Evolutionary conservation across 345 rosid genomes (phyloP).

Genomic region (Clausena lansium): DNA sequence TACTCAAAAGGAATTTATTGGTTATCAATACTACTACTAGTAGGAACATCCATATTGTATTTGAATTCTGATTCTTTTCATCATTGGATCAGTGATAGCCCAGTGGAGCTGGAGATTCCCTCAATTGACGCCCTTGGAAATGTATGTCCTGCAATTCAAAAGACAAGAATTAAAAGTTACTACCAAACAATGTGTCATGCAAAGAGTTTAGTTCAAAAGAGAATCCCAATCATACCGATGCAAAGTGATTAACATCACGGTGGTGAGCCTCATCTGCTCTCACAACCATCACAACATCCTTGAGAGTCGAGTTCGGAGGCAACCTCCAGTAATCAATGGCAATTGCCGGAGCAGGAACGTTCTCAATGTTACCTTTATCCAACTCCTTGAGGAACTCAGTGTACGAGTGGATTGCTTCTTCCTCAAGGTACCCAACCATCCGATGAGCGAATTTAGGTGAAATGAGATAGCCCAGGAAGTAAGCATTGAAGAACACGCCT

Average conservation of each 20-base stretch:
- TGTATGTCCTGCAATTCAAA: constrained; percentile 56
- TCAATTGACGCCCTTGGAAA: constrained; percentile 60
- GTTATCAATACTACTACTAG: too few relatives aligned
- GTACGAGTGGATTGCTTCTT: constrained; percentile 82
- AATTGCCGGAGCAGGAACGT: constrained; percentile 80
- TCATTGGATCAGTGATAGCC: constrained; percentile 48
- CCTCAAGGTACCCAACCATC: constrained; percentile 78
- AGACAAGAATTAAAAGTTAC: neutral
- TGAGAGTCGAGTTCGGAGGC: constrained; percentile 52
- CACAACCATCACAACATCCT: constrained; percentile 65
- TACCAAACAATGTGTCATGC: too few relatives aligned
- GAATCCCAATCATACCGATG: constrained; percentile 45
- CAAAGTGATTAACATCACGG: constrained; percentile 82
- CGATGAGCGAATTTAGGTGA: constrained; percentile 84
- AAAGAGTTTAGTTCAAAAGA: neutral
- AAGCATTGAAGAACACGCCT: constrained; percentile 76
- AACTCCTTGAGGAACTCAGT: constrained; percentile 77
- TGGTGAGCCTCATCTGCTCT: constrained; percentile 87
- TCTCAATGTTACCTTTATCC: constrained; percentile 70
- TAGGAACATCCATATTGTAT: neutral
- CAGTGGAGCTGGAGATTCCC: constrained; percentile 68
- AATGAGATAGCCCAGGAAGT: constrained; percentile 61
- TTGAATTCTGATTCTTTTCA: neutral
- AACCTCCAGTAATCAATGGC: constrained; percentile 82
- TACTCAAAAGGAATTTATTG: neutral